Evolutionary conservation across 805 yeast species (phyloP).

Genomic region (Candida boleticola): DNA sequence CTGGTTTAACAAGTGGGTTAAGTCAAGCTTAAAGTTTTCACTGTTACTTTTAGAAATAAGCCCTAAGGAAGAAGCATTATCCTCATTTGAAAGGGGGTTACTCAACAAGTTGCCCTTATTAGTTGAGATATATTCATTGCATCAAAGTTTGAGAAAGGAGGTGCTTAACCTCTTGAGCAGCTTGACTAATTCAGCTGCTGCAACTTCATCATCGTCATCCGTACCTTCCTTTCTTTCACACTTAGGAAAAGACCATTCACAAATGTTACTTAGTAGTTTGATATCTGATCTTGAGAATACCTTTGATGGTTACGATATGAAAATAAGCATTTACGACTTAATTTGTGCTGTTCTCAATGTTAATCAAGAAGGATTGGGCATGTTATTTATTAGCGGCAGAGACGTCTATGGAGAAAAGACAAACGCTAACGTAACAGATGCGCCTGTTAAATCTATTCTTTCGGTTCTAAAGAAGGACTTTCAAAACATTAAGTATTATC

Average conservation of each 20-base stretch:
- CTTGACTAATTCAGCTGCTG: constrained; percentile 55
- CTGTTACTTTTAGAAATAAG: constrained; percentile 41
- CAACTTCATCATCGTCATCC: neutral
- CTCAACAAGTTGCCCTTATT: constrained; percentile 56
- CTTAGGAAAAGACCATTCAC: constrained; percentile 64
- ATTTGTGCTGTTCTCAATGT: constrained; percentile 68
- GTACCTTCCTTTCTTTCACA: constrained; percentile 80
- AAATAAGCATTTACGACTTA: constrained; percentile 58
- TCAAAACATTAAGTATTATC: constrained; percentile 49
- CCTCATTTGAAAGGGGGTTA: constrained; percentile 54
- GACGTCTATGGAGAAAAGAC: constrained; percentile 42
- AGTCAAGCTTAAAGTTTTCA: constrained; percentile 50
- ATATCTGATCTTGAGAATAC: constrained; percentile 58
- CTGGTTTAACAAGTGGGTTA: constrained; percentile 49
- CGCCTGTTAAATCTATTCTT: constrained; percentile 41
- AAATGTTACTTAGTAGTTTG: constrained; percentile 56
- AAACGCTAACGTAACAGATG: constrained; percentile 15
- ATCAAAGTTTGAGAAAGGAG: constrained; percentile 44
- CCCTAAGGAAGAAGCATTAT: constrained; percentile 26
- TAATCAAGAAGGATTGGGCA: constrained; percentile 75
- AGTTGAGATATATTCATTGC: constrained; percentile 55
- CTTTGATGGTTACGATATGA: constrained; percentile 51
- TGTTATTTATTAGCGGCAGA: constrained; percentile 62
- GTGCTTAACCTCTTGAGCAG: constrained; percentile 57
- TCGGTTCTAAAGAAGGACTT: constrained; percentile 56